Evolutionary conservation across 805 yeast genomes (phyloP).

Genomic region (Wickerhamomyces chaumierensis): DNA sequence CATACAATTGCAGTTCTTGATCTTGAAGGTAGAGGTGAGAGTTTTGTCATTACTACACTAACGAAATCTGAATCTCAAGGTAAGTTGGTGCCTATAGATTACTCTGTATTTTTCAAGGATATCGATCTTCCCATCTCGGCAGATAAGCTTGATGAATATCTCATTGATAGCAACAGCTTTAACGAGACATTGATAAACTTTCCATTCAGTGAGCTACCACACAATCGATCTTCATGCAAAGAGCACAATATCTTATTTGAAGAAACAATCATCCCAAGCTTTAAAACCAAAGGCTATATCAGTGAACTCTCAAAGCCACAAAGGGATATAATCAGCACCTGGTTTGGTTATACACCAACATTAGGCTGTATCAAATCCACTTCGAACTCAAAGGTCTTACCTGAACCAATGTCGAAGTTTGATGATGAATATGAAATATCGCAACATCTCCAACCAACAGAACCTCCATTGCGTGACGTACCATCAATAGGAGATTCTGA

Average conservation of each 20-base stretch:
- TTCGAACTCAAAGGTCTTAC: background rate
- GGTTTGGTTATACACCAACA: background rate
- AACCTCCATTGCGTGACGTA: conserved; percentile 2
- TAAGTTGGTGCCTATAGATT: background rate
- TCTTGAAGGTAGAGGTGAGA: background rate
- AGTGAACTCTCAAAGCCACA: background rate
- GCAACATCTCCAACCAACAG: conserved; percentile 3
- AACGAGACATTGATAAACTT: no score
- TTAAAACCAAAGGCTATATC: background rate
- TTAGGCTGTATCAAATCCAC: background rate
- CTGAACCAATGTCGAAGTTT: conserved; percentile 32
- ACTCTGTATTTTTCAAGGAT: background rate
- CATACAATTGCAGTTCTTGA: background rate
- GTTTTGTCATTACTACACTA: no score
- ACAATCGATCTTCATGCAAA: background rate
- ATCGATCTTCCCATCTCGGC: conserved; percentile 1
- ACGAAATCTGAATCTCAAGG: background rate
- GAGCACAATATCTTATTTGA: background rate
- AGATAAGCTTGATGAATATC: background rate
- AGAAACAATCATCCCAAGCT: background rate
- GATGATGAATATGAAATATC: conserved; percentile 38
- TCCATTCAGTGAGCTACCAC: no score
- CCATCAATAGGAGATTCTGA: conserved; percentile 39
- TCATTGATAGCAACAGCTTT: background rate
- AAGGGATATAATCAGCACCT: background rate